These are phyloP conservation scores for Lachancea lanzarotensis DNA, from an alignment of 805 yeast species.

Conservation along the genomic window DNA sequence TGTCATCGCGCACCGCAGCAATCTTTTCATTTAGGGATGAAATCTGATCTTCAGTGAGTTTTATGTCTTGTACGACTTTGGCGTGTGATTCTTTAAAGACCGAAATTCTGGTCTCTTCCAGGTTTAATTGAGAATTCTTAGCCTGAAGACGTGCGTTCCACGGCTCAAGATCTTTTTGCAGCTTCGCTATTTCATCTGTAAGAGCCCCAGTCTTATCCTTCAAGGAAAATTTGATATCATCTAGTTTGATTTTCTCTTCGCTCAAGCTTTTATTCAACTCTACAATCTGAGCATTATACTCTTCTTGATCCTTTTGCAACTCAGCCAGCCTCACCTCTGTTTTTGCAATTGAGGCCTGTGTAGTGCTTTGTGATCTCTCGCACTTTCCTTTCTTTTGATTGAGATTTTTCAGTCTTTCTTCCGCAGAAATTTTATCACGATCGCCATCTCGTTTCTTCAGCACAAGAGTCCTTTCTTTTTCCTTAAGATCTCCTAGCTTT, in stretches of 20 bases:
- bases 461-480: conserved; percentile 18
- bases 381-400: conserved; percentile 52
- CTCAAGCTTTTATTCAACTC: conserved; percentile 41
- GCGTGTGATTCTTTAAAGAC: conserved; percentile 45
- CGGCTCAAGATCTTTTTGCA: conserved; percentile 70
- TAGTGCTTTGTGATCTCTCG: conserved; percentile 45
- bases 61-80: conserved; percentile 39
- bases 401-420: conserved; percentile 69
- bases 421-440: conserved; percentile 57
- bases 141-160: conserved; percentile 66
- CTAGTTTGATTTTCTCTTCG: conserved; percentile 51
- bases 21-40: conserved; percentile 43
- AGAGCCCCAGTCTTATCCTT: conserved; percentile 68
- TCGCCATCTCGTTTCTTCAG: conserved; percentile 35
- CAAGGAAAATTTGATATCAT: conserved; percentile 55
- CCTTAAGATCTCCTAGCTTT: conserved; percentile 5
- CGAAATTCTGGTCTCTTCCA: conserved; percentile 60
- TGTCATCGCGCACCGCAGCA: conserved; percentile 42
- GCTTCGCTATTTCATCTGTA: conserved; percentile 54
- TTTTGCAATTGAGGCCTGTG: conserved; percentile 40
- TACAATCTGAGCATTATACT: conserved; percentile 40
- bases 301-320: conserved; percentile 39
- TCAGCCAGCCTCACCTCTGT: conserved; percentile 42
- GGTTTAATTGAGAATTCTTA: conserved; percentile 55
- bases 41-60: conserved; percentile 36